A percentile compares a stretch with the other conserved stretches of the same genome.
phyloP scores from a whole-genome alignment of 2,329 filamentous ascomycete species.

The Pyrenophora graminea region DNA sequence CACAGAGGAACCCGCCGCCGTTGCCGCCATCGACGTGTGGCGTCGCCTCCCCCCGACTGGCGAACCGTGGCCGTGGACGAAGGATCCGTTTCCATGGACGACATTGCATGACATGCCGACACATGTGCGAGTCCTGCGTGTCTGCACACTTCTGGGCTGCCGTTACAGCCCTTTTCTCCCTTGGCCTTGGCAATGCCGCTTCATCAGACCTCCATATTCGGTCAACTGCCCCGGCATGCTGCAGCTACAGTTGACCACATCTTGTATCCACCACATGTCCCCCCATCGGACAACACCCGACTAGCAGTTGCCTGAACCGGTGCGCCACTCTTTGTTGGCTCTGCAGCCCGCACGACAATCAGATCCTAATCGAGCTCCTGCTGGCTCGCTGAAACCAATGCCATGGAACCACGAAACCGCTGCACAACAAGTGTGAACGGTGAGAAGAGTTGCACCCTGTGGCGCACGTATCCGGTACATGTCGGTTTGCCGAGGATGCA shows the following conservation, averaged over 20 bases:
- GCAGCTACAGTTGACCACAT: slow-evolving; percentile 5
- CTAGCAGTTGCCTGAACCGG: no score
- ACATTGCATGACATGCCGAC: slow-evolving; percentile 6
- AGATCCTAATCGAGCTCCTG: not conserved
- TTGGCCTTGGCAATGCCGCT: not conserved
- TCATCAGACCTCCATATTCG: not conserved
- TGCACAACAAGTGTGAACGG: not conserved
- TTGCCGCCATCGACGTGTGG: slow-evolving; percentile 7
- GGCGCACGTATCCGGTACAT: not conserved
- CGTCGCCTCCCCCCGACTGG: not conserved
- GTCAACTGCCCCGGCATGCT: not conserved
- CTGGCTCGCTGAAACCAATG: not conserved
- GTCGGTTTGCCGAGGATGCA: slow-evolving; percentile 28
- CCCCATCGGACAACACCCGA: no score
- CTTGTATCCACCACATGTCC: not conserved
- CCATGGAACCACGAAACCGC: slow-evolving; percentile 1
- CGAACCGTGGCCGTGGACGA: not conserved
- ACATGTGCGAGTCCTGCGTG: slow-evolving; percentile 7
- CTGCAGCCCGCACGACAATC: not conserved
- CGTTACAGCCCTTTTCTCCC: not conserved
- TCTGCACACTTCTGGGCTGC: not conserved
- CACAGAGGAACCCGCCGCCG: not conserved
- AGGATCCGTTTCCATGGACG: slow-evolving; percentile 3
- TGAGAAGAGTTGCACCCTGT: not conserved
- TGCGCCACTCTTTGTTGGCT: not conserved